Evolutionary conservation across 164 flowering plant species (phyloP), one percentile per base, ranked within the genome.

Genomic region (Malania oleifera): DNA sequence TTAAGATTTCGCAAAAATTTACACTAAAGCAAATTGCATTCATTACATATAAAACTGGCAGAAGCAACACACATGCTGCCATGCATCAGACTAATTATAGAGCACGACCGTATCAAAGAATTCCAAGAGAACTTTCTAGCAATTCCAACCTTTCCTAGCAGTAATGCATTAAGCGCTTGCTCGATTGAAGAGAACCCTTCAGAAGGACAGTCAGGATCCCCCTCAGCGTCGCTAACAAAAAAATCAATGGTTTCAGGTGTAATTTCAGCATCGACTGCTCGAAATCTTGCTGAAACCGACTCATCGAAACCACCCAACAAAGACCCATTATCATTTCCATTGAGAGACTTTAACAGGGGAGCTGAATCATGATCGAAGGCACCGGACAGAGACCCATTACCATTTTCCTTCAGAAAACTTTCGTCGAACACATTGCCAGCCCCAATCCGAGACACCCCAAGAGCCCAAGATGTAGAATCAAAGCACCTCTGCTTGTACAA

Each of bases 191-290:
- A 74, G 67, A 73, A 86, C 2, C 98, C 98, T 2, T 76, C 72
- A 1, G 92, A 67, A 1, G 98, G 98, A 62, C 95, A 67, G 39
- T 86, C 96, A 43, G 96, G 98, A 71, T 87, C 98, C 20, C 93
- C 98, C 61, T 89, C 86, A 3, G 91, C 85, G 66, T 89, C 93
- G 60, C 96, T 87, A 29, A 89, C 96, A 65, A 87, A 89, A 80
- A 89, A 87, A 81, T 85, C 93, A 61, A 59, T 63, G 5, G 83
- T 82, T 58, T 82, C 95, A 0, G 75, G 81, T 4, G 88, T 86
- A 18, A 82, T 88, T 52, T 86, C 88, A 31, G 84, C 91, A 38
- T 77, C 72, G 35, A 86, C 12, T n/a, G 90, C 84, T 47, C 71
- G 80, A 59, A 85, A 84, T 19, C 80, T 62, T 13, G 68, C 68